Conservation (phyloP, 148 eudicot genomes). For the Arctostaphylos glauca region DNA sequence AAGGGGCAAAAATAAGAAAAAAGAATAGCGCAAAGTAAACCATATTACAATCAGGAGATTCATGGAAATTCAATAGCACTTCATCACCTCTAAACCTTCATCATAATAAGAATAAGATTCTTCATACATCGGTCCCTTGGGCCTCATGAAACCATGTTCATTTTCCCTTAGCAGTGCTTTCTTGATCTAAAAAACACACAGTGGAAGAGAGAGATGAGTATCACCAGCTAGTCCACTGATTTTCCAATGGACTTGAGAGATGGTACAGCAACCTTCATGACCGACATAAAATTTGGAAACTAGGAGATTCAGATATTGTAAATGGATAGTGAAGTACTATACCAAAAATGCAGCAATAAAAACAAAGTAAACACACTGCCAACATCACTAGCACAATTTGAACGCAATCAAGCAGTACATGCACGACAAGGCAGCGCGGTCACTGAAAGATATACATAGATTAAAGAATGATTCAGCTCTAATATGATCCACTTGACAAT, state of each 20-base stretch:
- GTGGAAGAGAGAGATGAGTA: not conserved
- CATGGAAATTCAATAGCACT: not conserved
- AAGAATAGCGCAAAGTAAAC: conserved; percentile 3
- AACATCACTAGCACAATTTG: not conserved
- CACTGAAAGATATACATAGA: not conserved
- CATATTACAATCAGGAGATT: conserved; percentile 10
- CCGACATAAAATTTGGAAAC: not conserved
- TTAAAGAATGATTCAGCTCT: not conserved
- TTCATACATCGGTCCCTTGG: conserved; percentile 58
- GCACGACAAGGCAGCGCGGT: not conserved
- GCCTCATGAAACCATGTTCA: conserved; percentile 76
- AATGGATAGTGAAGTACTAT: not conserved
- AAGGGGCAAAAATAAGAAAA: conserved; percentile 1
- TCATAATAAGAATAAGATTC: conserved; percentile 32
- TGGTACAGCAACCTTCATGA: not conserved
- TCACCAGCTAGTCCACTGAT: not conserved
- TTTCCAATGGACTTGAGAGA: not conserved
- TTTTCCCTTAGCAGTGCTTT: conserved; percentile 71
- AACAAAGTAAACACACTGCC: no score
- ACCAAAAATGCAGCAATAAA: not conserved
- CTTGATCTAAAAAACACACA: conserved; percentile 46
- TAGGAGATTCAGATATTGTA: not conserved
- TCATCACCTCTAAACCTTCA: conserved; percentile 73
- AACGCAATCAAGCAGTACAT: not conserved
- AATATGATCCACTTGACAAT: not conserved